phyloP scores from a whole-genome alignment of 768 basidiomycete species.

The Cystofilobasidium capitatum region DNA sequence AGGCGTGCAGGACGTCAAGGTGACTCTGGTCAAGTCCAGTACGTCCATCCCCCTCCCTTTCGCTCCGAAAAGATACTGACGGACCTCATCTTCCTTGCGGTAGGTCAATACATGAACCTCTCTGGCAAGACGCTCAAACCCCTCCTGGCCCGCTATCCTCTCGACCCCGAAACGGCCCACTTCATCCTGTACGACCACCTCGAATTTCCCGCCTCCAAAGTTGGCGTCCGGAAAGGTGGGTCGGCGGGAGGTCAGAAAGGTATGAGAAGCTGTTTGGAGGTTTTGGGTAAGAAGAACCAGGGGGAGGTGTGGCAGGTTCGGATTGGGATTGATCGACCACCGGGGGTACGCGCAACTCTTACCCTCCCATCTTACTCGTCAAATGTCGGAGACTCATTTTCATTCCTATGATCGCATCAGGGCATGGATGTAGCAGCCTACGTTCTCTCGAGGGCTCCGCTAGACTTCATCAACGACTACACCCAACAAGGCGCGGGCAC shows the following conservation, averaged over 20 bases:
- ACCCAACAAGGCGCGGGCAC: background rate
- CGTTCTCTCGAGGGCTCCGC: background rate
- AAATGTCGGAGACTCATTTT: background rate
- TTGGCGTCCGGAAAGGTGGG: background rate
- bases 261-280: background rate
- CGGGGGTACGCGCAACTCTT: background rate
- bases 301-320: background rate
- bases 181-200: conserved; percentile 8
- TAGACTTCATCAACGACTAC: background rate
- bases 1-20: background rate
- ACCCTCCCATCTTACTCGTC: background rate
- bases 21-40: conserved; percentile 4
- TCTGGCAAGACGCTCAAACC: background rate
- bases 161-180: background rate
- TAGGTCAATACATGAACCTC: background rate
- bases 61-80: too few relatives aligned
- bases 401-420: background rate
- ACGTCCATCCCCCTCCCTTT: background rate
- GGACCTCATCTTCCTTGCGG: background rate
- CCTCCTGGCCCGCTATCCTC: background rate
- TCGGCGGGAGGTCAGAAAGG: background rate
- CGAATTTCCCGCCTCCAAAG: background rate
- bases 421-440: conserved; percentile 1
- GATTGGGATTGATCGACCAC: background rate
- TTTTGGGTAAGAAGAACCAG: background rate